phyloP scores from a whole-genome alignment of 352 stramenopile species.

The Peronospora destructor region DNA sequence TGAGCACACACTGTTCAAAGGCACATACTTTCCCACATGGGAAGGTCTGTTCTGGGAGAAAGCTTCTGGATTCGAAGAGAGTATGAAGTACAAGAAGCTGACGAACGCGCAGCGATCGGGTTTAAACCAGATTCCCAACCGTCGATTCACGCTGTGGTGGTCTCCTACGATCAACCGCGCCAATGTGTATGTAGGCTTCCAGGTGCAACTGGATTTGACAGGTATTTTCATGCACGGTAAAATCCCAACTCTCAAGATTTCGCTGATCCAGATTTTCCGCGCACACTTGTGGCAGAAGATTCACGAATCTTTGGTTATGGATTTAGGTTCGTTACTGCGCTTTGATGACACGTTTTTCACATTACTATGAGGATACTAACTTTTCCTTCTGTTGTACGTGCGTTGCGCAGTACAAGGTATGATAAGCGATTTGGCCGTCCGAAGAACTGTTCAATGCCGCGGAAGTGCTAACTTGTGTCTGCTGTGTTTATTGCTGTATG shows the following conservation, averaged over 20 bases:
- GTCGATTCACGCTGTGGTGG: conserved; percentile 99
- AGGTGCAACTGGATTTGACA: conserved; percentile 99
- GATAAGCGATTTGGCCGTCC: neutral
- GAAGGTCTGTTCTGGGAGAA: conserved; percentile 99
- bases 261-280: conserved; percentile 94
- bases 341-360: neutral
- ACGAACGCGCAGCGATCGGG: conserved; percentile 99
- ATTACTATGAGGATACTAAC: neutral
- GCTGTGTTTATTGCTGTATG: conserved; percentile 30
- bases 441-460: neutral
- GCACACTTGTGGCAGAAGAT: conserved; percentile 99
- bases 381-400: neutral
- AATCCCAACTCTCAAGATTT: conserved; percentile 99
- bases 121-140: conserved; percentile 99
- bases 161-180: conserved; percentile 99
- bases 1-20: conserved; percentile 99
- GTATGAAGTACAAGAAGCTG: conserved; percentile 99
- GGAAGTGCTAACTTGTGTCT: conserved; percentile 3
- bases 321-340: conserved; percentile 34
- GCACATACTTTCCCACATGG: conserved; percentile 99
- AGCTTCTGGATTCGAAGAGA: conserved; percentile 90
- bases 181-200: conserved; percentile 99
- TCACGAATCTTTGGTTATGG: conserved; percentile 98
- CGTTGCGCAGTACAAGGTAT: conserved; percentile 10
- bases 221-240: conserved; percentile 99